Percentiles rank a stretch among this genome's conserved stretches.
These are phyloP conservation scores for Alternaria dauci DNA, from an alignment of 2,329 filamentous ascomycete genomes.

Conservation along the genomic window DNA sequence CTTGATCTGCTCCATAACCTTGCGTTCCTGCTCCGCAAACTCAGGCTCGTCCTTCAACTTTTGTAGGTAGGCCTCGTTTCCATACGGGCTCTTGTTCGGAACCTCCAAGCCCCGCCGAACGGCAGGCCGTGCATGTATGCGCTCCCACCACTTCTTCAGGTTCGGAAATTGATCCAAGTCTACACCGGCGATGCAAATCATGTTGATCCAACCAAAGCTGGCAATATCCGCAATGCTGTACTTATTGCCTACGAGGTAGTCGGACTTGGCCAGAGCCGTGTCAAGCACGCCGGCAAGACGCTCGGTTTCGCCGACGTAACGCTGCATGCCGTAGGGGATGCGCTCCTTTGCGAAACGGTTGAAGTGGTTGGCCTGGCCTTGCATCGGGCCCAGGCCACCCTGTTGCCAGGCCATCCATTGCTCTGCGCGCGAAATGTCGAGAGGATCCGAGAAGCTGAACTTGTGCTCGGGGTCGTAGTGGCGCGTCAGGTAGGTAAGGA, in stretches of 20 bases:
- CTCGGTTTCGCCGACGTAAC: constrained; percentile 59
- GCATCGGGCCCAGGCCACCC: constrained; percentile 55
- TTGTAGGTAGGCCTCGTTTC: constrained; percentile 55
- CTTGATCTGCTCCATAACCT: constrained; percentile 47
- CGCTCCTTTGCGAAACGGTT: constrained; percentile 55
- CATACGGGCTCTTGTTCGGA: constrained; percentile 49
- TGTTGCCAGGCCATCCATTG: constrained; percentile 71
- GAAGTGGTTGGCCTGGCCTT: constrained; percentile 54
- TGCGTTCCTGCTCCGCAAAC: constrained; percentile 57
- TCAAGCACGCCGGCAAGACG: constrained; percentile 58
- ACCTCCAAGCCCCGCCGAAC: constrained; percentile 52
- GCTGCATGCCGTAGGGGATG: constrained; percentile 56
- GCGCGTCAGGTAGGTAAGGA: constrained; percentile 55
- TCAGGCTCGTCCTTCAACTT: constrained; percentile 58
- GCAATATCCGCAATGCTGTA: constrained; percentile 59
- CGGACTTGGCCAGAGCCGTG: constrained; percentile 50
- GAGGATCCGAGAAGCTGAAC: constrained; percentile 57
- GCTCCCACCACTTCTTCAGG: constrained; percentile 56
- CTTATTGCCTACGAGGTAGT: constrained; percentile 58
- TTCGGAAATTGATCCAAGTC: constrained; percentile 55
- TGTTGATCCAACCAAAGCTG: constrained; percentile 57
- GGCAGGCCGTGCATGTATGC: constrained; percentile 52
- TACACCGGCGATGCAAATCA: constrained; percentile 52
- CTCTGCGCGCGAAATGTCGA: constrained; percentile 59
- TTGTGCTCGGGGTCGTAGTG: constrained; percentile 59